Conservation (phyloP, 805 yeast species). For the Peterozyma xylosa region DNA sequence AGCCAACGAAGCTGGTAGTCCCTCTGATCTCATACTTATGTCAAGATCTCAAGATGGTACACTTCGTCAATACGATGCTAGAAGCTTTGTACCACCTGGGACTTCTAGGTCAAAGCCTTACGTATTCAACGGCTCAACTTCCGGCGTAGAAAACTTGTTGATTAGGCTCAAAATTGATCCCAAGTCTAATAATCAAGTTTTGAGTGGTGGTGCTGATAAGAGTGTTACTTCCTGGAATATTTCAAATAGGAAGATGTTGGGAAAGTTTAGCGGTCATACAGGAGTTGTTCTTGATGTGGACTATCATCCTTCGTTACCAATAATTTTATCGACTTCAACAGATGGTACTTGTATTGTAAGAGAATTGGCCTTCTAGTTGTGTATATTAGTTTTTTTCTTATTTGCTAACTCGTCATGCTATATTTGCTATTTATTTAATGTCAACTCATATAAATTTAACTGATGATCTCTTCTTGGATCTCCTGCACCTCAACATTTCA, state of each 20-base stretch:
- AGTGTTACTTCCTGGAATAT: slow-evolving; percentile 56
- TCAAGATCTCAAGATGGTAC: slow-evolving; percentile 52
- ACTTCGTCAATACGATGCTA: slow-evolving; percentile 50
- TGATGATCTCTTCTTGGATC: slow-evolving; percentile 2
- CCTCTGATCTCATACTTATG: slow-evolving; percentile 22
- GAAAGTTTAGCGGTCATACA: slow-evolving; percentile 50
- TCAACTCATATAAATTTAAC: slow-evolving; percentile 7
- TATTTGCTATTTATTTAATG: slow-evolving; percentile 1
- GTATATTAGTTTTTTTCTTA: background rate
- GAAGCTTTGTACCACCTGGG: slow-evolving; percentile 30
- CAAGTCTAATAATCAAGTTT: slow-evolving; percentile 27
- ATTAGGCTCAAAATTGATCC: slow-evolving; percentile 41
- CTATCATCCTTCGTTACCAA: slow-evolving; percentile 33
- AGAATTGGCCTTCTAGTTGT: slow-evolving; percentile 17
- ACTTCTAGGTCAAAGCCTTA: slow-evolving; percentile 34
- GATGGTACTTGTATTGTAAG: slow-evolving; percentile 52
- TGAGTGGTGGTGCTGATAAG: slow-evolving; percentile 59
- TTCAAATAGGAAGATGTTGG: slow-evolving; percentile 34
- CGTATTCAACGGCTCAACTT: slow-evolving; percentile 50
- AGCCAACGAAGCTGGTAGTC: slow-evolving; percentile 23
- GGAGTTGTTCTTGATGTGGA: slow-evolving; percentile 59
- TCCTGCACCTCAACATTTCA: slow-evolving; percentile 2
- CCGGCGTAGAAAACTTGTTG: slow-evolving; percentile 43
- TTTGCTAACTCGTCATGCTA: background rate
- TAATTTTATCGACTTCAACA: slow-evolving; percentile 40